These are phyloP conservation scores for Colletotrichum tofieldiae DNA, from an alignment of 2,329 filamentous ascomycete species.

Conservation along the genomic window DNA sequence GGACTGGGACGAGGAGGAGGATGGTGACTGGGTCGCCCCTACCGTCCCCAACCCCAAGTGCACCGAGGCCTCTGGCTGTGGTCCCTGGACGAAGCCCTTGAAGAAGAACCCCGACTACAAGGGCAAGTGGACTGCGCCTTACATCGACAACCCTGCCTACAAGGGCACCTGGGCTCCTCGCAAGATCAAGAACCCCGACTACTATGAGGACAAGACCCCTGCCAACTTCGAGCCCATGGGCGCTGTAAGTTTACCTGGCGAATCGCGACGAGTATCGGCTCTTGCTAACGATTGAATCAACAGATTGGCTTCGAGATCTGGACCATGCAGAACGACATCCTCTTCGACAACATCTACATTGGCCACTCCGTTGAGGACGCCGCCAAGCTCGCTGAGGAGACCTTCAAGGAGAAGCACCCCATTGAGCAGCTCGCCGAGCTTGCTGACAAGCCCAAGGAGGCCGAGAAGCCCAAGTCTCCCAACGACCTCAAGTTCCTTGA, in stretches of 20 bases:
- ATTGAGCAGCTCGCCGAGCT: constrained; percentile 87
- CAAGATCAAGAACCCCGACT: constrained; percentile 97
- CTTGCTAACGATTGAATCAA: constrained; percentile 9
- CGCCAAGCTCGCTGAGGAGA: constrained; percentile 88
- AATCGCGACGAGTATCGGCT: constrained; percentile 13
- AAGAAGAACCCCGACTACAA: constrained; percentile 98
- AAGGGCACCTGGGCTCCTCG: constrained; percentile 95
- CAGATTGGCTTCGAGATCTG: constrained; percentile 99
- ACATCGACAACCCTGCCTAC: constrained; percentile 97
- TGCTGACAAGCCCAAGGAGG: constrained; percentile 82
- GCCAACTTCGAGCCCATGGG: constrained; percentile 98
- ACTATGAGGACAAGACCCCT: constrained; percentile 97
- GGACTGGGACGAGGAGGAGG: constrained; percentile 99
- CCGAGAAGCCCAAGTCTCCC: constrained; percentile 77
- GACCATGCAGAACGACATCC: constrained; percentile 99
- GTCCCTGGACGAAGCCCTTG: constrained; percentile 91
- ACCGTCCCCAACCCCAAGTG: constrained; percentile 97
- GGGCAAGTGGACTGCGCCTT: constrained; percentile 96
- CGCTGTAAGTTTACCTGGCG: constrained; percentile 76
- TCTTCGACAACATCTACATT: constrained; percentile 99
- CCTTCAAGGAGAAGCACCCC: constrained; percentile 89
- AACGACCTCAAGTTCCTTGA: constrained; percentile 89
- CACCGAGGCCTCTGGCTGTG: constrained; percentile 92
- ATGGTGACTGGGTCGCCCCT: constrained; percentile 95
- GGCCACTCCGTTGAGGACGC: constrained; percentile 97